Base-by-base conservation (phyloP, 2,329 filamentous ascomycete genomes). In the Xylariaceae sp. region DNA sequence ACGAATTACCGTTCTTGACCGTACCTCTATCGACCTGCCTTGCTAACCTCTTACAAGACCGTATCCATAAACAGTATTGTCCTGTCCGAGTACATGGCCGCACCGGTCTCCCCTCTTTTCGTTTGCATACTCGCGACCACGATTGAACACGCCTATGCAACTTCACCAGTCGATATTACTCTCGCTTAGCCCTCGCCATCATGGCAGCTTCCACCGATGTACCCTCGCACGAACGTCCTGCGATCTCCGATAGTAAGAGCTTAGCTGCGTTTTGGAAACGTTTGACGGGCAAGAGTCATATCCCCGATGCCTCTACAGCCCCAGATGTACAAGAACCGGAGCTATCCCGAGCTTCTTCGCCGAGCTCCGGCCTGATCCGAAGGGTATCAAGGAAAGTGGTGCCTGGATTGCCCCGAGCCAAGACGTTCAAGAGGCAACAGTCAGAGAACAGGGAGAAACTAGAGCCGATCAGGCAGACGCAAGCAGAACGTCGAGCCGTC, bases 371-470 rank as follows among this genome's bases (percentile, higher is more conserved):
- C 33, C 44, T 69, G 35, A 63, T 67, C 17, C 66, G 67, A 40
- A 70, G 71, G 45, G 61, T 66, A 45, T 69, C 69, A 22, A 65
- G 79, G 51, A 81, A 75, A 56, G 87, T 89, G n/a, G 80, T 90
- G 13, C 85, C 89, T 15, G 84, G 85, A 13, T 68, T 95, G 29
- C 87, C 89, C 30, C 79, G 88, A 37, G 72, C 82, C 4, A 79
- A 84, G 54, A 94, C 88, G 0, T 89, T 94, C 65, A 85, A 83
- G 64, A 79, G 89, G 54, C 88, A 91, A 62, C 78, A 86, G 60
- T 91, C 88, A 19, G 90, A 95, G 64, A 76, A 79, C 48, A 78
- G 89, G 52, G 80, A 86, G 53, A 83, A 81, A 55, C 72, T 95
- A 40, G 72, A 84, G 44, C 81, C 86, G 34, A 72, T 81, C 32